These are phyloP conservation scores for Penicillium chermesinum DNA, from an alignment of 495 filamentous ascomycete species.

Conservation along the genomic window DNA sequence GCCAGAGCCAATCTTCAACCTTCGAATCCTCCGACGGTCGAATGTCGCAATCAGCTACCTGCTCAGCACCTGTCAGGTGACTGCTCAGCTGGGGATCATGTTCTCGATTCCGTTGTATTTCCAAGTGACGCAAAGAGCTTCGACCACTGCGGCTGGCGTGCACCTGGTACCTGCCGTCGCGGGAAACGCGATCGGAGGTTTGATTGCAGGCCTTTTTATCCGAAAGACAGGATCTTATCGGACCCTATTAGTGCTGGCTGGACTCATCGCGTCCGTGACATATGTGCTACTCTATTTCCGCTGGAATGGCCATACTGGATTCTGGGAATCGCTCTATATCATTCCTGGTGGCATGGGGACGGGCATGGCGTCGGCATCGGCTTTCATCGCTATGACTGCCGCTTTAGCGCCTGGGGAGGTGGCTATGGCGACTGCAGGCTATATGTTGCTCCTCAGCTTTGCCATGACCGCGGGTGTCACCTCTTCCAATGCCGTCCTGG, in stretches of 20 bases:
- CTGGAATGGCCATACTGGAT: slow-evolving; percentile 59
- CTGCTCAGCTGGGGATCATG: slow-evolving; percentile 52
- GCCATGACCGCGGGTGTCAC: slow-evolving; percentile 51
- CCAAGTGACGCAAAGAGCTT: slow-evolving; percentile 53
- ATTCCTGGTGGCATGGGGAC: slow-evolving; percentile 53
- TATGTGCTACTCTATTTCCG: slow-evolving; percentile 52
- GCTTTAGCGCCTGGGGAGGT: slow-evolving; percentile 46
- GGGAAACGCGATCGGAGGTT: slow-evolving; percentile 59
- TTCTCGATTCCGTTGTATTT: slow-evolving; percentile 62
- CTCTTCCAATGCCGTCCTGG: slow-evolving; percentile 39
- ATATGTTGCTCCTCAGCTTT: slow-evolving; percentile 47
- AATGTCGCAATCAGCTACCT: slow-evolving; percentile 54
- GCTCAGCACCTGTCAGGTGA: slow-evolving; percentile 47
- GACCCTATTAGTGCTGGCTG: slow-evolving; percentile 45
- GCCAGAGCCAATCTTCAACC: slow-evolving; percentile 56
- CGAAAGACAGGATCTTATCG: slow-evolving; percentile 57
- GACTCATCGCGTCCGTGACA: slow-evolving; percentile 41
- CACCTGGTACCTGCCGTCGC: slow-evolving; percentile 61
- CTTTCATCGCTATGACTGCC: slow-evolving; percentile 54
- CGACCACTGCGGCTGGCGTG: slow-evolving; percentile 52
- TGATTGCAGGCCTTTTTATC: slow-evolving; percentile 56
- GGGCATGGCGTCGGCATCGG: slow-evolving; percentile 46
- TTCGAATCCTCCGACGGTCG: slow-evolving; percentile 49
- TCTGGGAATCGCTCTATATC: slow-evolving; percentile 60
- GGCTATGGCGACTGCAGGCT: slow-evolving; percentile 51